Evolutionary conservation across 192 early-diverging fungal species (phyloP).

Genomic region (Coemansia sp.): DNA sequence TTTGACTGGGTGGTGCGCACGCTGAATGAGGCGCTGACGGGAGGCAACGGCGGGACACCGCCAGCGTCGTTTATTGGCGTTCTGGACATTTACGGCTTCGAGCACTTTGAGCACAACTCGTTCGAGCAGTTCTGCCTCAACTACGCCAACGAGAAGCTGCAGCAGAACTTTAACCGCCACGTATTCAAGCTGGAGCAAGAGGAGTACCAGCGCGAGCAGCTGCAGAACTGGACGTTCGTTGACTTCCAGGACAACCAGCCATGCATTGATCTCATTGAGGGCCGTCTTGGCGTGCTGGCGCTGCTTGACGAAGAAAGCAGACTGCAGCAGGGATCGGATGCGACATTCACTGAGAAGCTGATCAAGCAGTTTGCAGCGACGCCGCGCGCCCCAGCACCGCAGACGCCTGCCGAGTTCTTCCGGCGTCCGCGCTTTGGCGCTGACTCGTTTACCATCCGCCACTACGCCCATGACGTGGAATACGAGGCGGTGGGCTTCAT

Average conservation of each 20-base stretch:
- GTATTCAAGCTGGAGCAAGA: slow-evolving; percentile 99
- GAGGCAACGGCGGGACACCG: slow-evolving; percentile 19
- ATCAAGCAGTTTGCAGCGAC: slow-evolving; percentile 71
- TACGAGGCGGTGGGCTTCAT: slow-evolving; percentile 95
- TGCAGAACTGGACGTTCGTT: slow-evolving; percentile 93
- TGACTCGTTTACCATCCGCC: slow-evolving; percentile 84
- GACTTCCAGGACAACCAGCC: slow-evolving; percentile 99
- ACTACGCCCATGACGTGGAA: slow-evolving; percentile 92
- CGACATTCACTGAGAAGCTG: slow-evolving; percentile 83
- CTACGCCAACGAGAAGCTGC: slow-evolving; percentile 96
- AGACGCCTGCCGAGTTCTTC: slow-evolving; percentile 58
- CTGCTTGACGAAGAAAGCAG: slow-evolving; percentile 92
- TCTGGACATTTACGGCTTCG: slow-evolving; percentile 98
- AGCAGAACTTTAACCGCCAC: slow-evolving; percentile 98
- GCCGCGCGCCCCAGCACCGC: slow-evolving; percentile 9
- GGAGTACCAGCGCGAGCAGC: slow-evolving; percentile 94
- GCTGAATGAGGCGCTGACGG: slow-evolving; percentile 76
- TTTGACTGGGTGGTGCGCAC: slow-evolving; percentile 96
- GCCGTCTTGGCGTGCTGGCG: slow-evolving; percentile 89
- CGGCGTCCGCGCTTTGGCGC: slow-evolving; percentile 90
- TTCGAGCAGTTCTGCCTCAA: slow-evolving; percentile 99
- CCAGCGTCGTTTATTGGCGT: slow-evolving; percentile 89
- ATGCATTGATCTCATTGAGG: slow-evolving; percentile 98
- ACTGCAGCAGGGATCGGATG: slow-evolving; percentile 85
- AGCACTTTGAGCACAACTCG: slow-evolving; percentile 99